Conservation (phyloP, 2,329 filamentous ascomycete species). For the Akanthomyces dipterigenus region DNA sequence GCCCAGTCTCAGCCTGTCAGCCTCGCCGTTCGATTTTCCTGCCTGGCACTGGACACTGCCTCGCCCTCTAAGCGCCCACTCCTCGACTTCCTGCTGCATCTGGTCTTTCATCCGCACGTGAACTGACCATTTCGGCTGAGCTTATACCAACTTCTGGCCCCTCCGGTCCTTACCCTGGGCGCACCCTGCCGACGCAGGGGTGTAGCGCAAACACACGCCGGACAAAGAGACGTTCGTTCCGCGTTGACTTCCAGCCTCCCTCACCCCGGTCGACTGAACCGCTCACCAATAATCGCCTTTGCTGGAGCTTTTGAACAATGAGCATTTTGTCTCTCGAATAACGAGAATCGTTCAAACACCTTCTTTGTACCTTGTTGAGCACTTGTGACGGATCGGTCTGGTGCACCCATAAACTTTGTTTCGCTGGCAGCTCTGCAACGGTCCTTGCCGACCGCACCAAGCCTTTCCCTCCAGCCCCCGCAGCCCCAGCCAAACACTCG, state of each 20-base stretch:
- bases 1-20: not conserved
- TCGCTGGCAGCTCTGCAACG: not conserved
- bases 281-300: conserved; percentile 1
- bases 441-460: not conserved
- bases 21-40: not conserved
- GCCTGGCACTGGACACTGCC: not conserved
- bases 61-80: conserved; percentile 3
- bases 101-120: not conserved
- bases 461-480: not conserved
- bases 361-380: not conserved
- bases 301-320: not conserved
- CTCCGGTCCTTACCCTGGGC: conserved; percentile 4
- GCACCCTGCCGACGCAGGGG: conserved; percentile 1
- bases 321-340: conserved; percentile 1
- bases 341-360: not conserved
- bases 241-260: conserved; percentile 4
- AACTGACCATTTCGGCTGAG: conserved; percentile 1
- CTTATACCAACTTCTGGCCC: conserved; percentile 7
- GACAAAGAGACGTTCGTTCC: conserved; percentile 8
- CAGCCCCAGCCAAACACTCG: not conserved
- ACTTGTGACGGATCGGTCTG: not conserved
- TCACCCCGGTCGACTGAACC: conserved; percentile 3
- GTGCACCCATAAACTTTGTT: conserved; percentile 2
- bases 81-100: conserved; percentile 3
- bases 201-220: conserved; percentile 10